Evolutionary conservation across 164 flowering plant genomes (phyloP), one percentile per base, ranked within the genome.

Genomic region (Stephania japonica): DNA sequence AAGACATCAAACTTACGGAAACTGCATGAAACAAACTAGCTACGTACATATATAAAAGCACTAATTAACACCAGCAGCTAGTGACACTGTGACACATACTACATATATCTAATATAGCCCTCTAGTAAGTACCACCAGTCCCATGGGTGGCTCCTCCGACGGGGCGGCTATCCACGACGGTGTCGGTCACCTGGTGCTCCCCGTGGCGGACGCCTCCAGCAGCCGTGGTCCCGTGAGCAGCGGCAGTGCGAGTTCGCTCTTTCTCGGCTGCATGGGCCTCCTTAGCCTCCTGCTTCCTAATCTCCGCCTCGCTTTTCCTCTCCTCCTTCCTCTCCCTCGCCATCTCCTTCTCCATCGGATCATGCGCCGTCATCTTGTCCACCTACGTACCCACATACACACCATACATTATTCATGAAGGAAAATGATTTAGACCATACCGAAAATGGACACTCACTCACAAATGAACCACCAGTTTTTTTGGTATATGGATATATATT

Each of bases 281-380:
- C 0, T 74, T 76, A 10, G 82, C 80, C 81, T 69, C 81, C 68
- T 65, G 87, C 84, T 89, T 90, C 71, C 82, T 53, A 27, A 73
- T 53, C 77, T 90, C 92, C 0, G 95, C 92, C 24, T 84, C 70
- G 8, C 47, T 56, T 11, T 75, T 80, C 75, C 70, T 80, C 70
- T 69, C 84, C 23, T 87, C 81, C 62, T 87, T 90, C 78, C 53
- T 84, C 42, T 86, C 75, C 26, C 75, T 77, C 2, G 91, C 95
- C 81, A 84, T 81, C 14, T 84, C 84, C 75, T 89, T 89, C 82
- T 90, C 75, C 12, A 68, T 7, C 1, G 86, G 86, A 43, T 84
- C 80, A 32, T 79, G 79, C 0, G 91, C 78, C 3, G 76, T 73
- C 86, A 84, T 69, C 70, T 21, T 86, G 69, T 87, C 92, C 38